These are phyloP conservation scores for Sugiyamaella lignohabitans DNA, from an alignment of 805 yeast species.

Conservation along the genomic window DNA sequence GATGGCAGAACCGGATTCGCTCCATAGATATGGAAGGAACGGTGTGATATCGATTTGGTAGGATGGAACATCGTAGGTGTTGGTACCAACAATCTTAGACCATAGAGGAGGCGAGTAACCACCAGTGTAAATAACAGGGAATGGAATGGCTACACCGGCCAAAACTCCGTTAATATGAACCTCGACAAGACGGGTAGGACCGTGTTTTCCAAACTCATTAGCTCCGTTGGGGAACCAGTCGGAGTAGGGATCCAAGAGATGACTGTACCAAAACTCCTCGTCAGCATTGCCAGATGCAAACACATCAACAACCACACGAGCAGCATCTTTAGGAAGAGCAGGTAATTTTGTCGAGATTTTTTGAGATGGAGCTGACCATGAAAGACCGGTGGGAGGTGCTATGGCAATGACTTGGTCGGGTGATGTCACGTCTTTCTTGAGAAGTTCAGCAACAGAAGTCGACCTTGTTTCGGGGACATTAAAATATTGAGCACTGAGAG, in stretches of 20 bases:
- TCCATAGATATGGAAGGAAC: conserved; percentile 61
- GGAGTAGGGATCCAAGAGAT: conserved; percentile 36
- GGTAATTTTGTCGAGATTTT: conserved; percentile 48
- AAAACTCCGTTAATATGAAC: conserved; percentile 53
- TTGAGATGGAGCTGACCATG: conserved; percentile 33
- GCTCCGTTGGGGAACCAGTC: conserved; percentile 29
- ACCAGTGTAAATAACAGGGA: conserved; percentile 71
- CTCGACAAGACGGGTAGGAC: conserved; percentile 63
- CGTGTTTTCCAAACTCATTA: conserved; percentile 44
- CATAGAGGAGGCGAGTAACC: conserved; percentile 76
- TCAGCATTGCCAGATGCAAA: conserved; percentile 68
- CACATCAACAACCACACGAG: conserved; percentile 50
- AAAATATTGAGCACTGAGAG: conserved; percentile 48
- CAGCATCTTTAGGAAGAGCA: conserved; percentile 46
- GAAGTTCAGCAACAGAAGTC: conserved; percentile 1
- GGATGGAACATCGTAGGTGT: conserved; percentile 66
- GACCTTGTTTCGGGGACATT: conserved; percentile 24
- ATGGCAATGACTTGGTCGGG: conserved; percentile 19
- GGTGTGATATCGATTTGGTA: conserved; percentile 65
- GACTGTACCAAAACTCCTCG: conserved; percentile 81
- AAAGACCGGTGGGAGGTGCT: conserved; percentile 23
- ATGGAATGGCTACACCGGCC: conserved; percentile 57
- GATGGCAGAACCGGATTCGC: conserved; percentile 30
- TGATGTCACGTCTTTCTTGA: conserved; percentile 17
- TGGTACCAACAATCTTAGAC: conserved; percentile 69